Base-by-base conservation (phyloP, 2,329 filamentous ascomycete genomes). In the Colletotrichum sp. region DNA sequence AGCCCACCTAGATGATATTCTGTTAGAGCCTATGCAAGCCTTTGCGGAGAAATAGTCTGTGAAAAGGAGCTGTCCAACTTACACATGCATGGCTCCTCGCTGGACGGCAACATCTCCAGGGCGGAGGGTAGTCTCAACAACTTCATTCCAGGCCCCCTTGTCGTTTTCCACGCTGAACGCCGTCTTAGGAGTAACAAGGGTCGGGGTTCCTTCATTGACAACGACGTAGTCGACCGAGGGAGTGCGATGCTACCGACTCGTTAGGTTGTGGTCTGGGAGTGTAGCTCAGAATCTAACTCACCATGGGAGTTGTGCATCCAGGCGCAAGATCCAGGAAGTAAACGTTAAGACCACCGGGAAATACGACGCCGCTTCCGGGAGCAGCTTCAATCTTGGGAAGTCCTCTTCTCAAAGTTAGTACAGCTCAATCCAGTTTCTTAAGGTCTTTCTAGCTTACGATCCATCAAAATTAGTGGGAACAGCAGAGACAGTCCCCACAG, bases 401-500 rank as follows among this genome's bases (percentile, higher is more conserved):
- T 16, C 65, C 57, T 8, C 65, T 69, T 19, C 2, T n/a, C 44
- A 6, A 29, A 6, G 8, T 32, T 9, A 62, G 22, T 8, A 32
- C 3, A 27, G 36, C 27, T 30, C 27, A 52, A 52, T 13, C 3
- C 44, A 52, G 13, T 25, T 44, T 32, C 5, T 22, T 16, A 2
- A 29, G 44, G 5, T 34, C 5, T 9, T 6, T 29, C 36, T n/a
- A 29, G n/a, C 70, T 36, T 9, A 72, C 70, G 16, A 30, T 52
- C 63, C 71, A 6, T 63, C 63, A 19, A 59, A 61, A 36, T 52
- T 32, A n/a, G 64, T 62, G 15, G 71, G 71, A 8, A 72, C 55
- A 19, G 36, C 15, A 6, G 71, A 13, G 29, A 72, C n/a, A 86
- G 87, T 4, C 88, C 87, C 88, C 72, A 30, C 63, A n/a, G 36